A percentile compares a stretch with the other conserved stretches of the same genome.
phyloP scores from a whole-genome alignment of 306 rosid genomes.

The Malus domestica region DNA sequence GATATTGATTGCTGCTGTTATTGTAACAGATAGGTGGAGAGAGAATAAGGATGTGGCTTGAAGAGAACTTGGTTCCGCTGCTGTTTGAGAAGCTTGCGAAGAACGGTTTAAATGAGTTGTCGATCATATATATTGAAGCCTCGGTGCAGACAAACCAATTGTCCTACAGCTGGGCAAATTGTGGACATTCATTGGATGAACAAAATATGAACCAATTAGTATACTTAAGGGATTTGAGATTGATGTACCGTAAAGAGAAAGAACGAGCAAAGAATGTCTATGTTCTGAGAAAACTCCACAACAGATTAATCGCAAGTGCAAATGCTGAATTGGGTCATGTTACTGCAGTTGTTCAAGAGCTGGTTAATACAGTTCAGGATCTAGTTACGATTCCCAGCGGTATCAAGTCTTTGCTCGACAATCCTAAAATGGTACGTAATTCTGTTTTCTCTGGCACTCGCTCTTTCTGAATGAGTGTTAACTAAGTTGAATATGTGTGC shows the following conservation, averaged over 20 bases:
- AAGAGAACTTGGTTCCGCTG: conserved; percentile 14
- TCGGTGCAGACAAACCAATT: conserved; percentile 3
- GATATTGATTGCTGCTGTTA: neutral
- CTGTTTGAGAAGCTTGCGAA: conserved; percentile 9
- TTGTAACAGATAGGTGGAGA: conserved; percentile 13
- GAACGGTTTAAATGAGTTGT: neutral
- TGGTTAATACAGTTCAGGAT: conserved; percentile 10
- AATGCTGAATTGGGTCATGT: conserved; percentile 3
- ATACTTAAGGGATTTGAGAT: conserved; percentile 12
- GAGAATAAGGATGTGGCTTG: conserved; percentile 18
- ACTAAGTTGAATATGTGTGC: neutral
- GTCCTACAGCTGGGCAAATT: conserved; percentile 4
- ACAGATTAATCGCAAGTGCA: neutral
- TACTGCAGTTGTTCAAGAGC: conserved; percentile 6
- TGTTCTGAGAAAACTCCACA: conserved; percentile 2
- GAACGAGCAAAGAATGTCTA: conserved; percentile 10
- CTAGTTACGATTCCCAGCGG: neutral
- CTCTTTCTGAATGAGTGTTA: neutral
- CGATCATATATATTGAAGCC: conserved; percentile 4
- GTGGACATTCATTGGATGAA: conserved; percentile 4
- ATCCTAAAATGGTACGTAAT: conserved; percentile 11
- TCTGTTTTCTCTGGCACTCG: neutral
- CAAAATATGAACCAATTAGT: neutral
- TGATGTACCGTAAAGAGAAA: conserved; percentile 14
- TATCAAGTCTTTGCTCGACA: conserved; percentile 1